These are phyloP conservation scores for Tripterygium wilfordii DNA, from an alignment of 177 flowering plant genomes.

Conservation along the genomic window DNA sequence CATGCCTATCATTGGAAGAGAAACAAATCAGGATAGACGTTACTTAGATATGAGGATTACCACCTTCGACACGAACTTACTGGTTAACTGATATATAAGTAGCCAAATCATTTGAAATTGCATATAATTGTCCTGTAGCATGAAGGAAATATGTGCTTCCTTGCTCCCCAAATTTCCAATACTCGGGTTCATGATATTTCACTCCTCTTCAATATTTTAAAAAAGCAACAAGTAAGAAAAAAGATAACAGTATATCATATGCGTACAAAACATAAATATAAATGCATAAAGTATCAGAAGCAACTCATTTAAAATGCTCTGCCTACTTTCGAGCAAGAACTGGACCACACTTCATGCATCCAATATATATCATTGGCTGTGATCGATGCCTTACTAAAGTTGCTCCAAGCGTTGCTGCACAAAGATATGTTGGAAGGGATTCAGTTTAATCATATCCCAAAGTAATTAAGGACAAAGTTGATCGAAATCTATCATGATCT, in stretches of 20 bases:
- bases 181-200: constrained; percentile 87
- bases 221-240: neutral
- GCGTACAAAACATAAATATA: too few relatives aligned
- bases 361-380: constrained; percentile 71
- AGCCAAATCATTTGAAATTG: too few relatives aligned
- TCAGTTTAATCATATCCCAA: neutral
- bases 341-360: constrained; percentile 95
- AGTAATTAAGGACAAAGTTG: too few relatives aligned
- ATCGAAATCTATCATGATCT: neutral
- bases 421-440: neutral
- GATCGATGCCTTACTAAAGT: constrained; percentile 61
- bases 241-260: neutral
- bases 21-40: neutral
- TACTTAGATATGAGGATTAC: neutral
- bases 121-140: constrained; percentile 90
- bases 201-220: constrained; percentile 78
- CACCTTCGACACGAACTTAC: constrained; percentile 29
- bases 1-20: constrained; percentile 42
- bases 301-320: neutral
- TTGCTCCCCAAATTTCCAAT: constrained; percentile 92
- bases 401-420: constrained; percentile 73
- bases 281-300: neutral
- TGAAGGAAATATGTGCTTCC: constrained; percentile 92
- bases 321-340: constrained; percentile 82
- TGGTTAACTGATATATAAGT: constrained; percentile 72